Percentiles rank a stretch among this genome's conserved stretches.
These are phyloP conservation scores for Tylopilus vinaceipallidus DNA, from an alignment of 768 basidiomycete species.

Conservation along the genomic window DNA sequence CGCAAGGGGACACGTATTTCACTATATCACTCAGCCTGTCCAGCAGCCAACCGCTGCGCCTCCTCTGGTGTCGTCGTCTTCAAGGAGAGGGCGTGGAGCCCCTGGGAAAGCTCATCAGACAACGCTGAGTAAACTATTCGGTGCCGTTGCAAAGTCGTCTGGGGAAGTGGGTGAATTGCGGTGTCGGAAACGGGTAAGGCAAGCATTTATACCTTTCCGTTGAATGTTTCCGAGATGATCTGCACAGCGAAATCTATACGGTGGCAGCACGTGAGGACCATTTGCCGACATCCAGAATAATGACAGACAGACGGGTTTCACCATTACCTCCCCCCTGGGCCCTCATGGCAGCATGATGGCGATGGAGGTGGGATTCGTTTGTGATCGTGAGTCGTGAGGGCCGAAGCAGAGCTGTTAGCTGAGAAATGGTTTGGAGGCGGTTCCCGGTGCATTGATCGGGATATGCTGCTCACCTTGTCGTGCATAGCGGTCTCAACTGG, in stretches of 20 bases:
- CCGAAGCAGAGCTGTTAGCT: conserved; percentile 63
- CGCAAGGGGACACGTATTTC: conserved; percentile 13
- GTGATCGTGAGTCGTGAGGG: conserved; percentile 64
- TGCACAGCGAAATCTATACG: conserved; percentile 71
- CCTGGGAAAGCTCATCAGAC: conserved; percentile 65
- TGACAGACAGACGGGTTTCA: conserved; percentile 71
- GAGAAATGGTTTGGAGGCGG: conserved; percentile 22
- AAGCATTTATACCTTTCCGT: conserved; percentile 59
- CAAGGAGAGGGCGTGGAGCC: conserved; percentile 76
- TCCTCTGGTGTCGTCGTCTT: conserved; percentile 70
- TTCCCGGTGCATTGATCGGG: conserved; percentile 24
- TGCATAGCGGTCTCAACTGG: conserved; percentile 60
- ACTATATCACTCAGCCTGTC: conserved; percentile 25
- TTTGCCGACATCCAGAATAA: conserved; percentile 14
- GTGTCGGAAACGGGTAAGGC: conserved; percentile 2
- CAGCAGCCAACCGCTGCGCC: conserved; percentile 21
- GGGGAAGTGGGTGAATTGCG: conserved; percentile 14
- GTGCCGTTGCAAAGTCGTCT: conserved; percentile 81
- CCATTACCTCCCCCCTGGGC: conserved; percentile 62
- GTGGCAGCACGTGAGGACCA: conserved; percentile 26
- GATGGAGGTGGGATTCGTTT: conserved; percentile 85
- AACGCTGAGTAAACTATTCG: conserved; percentile 74
- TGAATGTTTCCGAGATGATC: conserved; percentile 69
- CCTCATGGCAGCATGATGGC: conserved; percentile 82
- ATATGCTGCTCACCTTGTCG: conserved; percentile 45